phyloP scores from a whole-genome alignment of 441 rosid species.

The Euphorbia corollata region DNA sequence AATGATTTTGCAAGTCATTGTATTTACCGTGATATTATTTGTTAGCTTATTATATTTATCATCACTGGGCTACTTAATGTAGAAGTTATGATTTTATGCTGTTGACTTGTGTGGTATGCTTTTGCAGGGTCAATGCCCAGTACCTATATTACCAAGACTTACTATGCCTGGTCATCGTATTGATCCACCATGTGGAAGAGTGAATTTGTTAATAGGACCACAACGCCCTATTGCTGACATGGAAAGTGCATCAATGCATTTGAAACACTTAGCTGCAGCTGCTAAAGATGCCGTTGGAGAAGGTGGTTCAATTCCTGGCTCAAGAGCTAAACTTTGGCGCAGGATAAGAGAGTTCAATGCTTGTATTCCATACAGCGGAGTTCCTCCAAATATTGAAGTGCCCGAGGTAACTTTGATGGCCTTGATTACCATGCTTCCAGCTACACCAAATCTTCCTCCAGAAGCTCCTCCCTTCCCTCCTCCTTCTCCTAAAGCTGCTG shows the following conservation, averaged over 20 bases:
- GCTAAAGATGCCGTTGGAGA: constrained; percentile 99
- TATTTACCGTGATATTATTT: constrained; percentile 6
- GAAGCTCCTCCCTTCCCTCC: constrained; percentile 94
- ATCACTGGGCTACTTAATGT: constrained; percentile 10
- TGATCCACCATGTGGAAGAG: constrained; percentile 98
- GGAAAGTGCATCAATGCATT: constrained; percentile 75
- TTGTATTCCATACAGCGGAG: constrained; percentile 80
- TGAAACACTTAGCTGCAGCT: constrained; percentile 92
- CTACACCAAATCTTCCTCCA: constrained; percentile 85
- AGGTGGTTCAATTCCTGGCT: constrained; percentile 95
- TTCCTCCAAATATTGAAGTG: constrained; percentile 75
- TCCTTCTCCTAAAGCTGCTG: constrained; percentile 99
- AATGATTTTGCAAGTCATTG: constrained; percentile 8
- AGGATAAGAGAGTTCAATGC: constrained; percentile 99
- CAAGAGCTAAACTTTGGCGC: constrained; percentile 97
- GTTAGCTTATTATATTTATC: constrained; percentile 9
- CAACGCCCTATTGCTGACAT: constrained; percentile 52
- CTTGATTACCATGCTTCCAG: constrained; percentile 96
- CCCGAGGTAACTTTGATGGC: constrained; percentile 99
- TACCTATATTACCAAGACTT: constrained; percentile 89
- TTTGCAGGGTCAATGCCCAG: constrained; percentile 76
- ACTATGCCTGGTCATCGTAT: constrained; percentile 99
- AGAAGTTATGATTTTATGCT: constrained; percentile 11
- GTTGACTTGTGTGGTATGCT: constrained; percentile 18
- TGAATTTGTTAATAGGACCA: constrained; percentile 47